Evolutionary conservation across 148 eudicot species (phyloP).

Genomic region (Nepenthes mirabilis): DNA sequence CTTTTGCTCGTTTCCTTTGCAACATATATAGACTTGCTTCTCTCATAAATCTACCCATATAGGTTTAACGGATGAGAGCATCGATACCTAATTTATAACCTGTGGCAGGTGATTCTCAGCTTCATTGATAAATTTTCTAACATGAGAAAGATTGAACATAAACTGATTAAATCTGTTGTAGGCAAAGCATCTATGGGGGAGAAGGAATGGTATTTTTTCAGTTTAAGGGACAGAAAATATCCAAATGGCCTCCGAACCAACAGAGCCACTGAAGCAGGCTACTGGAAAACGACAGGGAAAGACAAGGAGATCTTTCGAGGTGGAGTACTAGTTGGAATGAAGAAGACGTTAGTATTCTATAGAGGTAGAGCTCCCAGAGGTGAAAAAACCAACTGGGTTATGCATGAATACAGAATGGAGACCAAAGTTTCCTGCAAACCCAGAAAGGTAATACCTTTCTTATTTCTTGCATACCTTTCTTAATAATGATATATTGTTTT

Average conservation of each 20-base stretch:
- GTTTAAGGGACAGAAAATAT: constrained; percentile 69
- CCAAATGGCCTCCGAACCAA: constrained; percentile 86
- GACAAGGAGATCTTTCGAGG: constrained; percentile 76
- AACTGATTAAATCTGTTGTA: constrained; percentile 8
- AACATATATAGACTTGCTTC: too few relatives aligned
- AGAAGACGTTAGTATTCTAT: constrained; percentile 83
- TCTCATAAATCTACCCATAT: too few relatives aligned
- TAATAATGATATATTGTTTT: too few relatives aligned
- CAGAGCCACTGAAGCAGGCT: constrained; percentile 81
- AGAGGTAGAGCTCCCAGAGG: constrained; percentile 92
- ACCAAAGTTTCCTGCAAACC: constrained; percentile 44
- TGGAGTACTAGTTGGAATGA: constrained; percentile 69
- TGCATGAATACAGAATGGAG: constrained; percentile 87
- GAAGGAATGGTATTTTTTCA: constrained; percentile 92
- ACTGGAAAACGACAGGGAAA: constrained; percentile 94
- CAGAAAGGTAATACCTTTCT: constrained; percentile 34
- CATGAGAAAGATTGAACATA: background rate
- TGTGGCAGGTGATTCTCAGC: too few relatives aligned
- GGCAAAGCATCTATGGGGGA: constrained; percentile 94
- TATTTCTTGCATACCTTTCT: background rate
- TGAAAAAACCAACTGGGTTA: constrained; percentile 91
- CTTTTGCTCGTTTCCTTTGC: too few relatives aligned
- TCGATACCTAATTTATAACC: too few relatives aligned
- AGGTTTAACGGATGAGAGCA: too few relatives aligned
- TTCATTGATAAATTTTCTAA: too few relatives aligned